Evolutionary conservation across 2,329 filamentous ascomycete genomes (phyloP), one percentile per base, ranked within the genome.

Genomic region (Diaporthe sp.): DNA sequence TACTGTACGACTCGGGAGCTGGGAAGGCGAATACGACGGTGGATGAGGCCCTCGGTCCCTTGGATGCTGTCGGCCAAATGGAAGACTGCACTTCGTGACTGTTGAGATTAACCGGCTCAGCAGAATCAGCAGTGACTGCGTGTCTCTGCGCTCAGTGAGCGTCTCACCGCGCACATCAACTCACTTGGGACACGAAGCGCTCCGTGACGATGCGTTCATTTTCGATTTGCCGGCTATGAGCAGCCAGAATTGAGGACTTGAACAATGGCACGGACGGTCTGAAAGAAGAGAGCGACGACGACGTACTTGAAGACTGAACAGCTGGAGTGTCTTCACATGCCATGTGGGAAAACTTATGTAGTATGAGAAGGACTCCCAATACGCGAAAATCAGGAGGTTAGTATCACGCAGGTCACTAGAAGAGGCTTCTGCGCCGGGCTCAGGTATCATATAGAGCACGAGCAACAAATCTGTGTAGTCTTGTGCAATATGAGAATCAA

Each of bases 1-100:
- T 40, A 40, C 33, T 10, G 64, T 54, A 68, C 64, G 64, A 54
- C 64, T 68, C 47, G 33, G 64, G 35, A 54, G 47, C 47, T 68
- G 64, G 22, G 33, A 13, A 68, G n/a, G 15, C 45, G 64, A 68
- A 52, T 28, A 40, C 47, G 33, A 38, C 64, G n/a, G 40, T 66
- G 5, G n/a, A 33, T n/a, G 17, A 33, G 17, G 17, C 33, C 40
- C 42, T 47, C 38, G 40, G 33, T 54, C n/a, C 4, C 42, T 19
- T 40, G 8, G 33, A 38, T 22, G 33, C 45, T 50, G 15, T 50
- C 22, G 22, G 64, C 47, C 64, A 40, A 12, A 40, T n/a, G 30
- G 33, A 38, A 22, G n/a, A n/a, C n/a, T n/a, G n/a, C 1, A 54
- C 40, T 40, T 22, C n/a, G n/a, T 52, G n/a, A 54, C n/a, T 19